Conservation (phyloP, 306 rosid species). For the Prunus mira region DNA sequence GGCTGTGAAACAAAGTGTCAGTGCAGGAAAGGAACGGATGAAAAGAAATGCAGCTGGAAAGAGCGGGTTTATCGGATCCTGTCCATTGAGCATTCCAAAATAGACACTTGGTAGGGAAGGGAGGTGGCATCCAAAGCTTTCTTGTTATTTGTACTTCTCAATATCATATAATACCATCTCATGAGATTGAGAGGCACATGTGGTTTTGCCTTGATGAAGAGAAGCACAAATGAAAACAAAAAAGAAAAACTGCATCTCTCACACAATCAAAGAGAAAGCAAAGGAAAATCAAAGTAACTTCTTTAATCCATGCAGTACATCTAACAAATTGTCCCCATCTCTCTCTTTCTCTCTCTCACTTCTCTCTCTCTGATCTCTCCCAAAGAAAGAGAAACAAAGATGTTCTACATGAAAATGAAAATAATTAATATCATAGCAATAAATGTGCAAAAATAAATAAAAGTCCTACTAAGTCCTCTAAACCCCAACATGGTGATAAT, state of each 20-base stretch:
- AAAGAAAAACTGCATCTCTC: slow-evolving; percentile 34
- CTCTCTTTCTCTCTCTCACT: slow-evolving; percentile 3
- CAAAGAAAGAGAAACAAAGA: slow-evolving; percentile 36
- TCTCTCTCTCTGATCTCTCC: slow-evolving; percentile 4
- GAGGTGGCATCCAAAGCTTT: slow-evolving; percentile 48
- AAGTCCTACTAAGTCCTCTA: slow-evolving; percentile 24
- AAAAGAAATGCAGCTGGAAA: slow-evolving; percentile 60
- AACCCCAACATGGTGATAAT: slow-evolving; percentile 70
- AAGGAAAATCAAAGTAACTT: slow-evolving; percentile 29
- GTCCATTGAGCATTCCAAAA: slow-evolving; percentile 48
- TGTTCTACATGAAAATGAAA: slow-evolving; percentile 47
- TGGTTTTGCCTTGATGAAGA: slow-evolving; percentile 14
- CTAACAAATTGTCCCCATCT: slow-evolving; percentile 44
- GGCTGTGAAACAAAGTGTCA: slow-evolving; percentile 37
- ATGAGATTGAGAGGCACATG: slow-evolving; percentile 5
- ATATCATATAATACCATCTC: slow-evolving; percentile 15
- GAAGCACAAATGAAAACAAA: slow-evolving; percentile 18
- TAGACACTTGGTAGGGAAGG: slow-evolving; percentile 23
- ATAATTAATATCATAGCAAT: slow-evolving; percentile 47
- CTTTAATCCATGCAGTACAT: slow-evolving; percentile 51
- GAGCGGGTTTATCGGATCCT: slow-evolving; percentile 85
- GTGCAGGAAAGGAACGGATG: slow-evolving; percentile 38
- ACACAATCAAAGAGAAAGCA: slow-evolving; percentile 19
- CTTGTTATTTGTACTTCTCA: slow-evolving; percentile 10
- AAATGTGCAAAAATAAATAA: slow-evolving; percentile 27